Evolutionary conservation across 129 eudicot genomes (phyloP).

Genomic region (Centella asiatica): DNA sequence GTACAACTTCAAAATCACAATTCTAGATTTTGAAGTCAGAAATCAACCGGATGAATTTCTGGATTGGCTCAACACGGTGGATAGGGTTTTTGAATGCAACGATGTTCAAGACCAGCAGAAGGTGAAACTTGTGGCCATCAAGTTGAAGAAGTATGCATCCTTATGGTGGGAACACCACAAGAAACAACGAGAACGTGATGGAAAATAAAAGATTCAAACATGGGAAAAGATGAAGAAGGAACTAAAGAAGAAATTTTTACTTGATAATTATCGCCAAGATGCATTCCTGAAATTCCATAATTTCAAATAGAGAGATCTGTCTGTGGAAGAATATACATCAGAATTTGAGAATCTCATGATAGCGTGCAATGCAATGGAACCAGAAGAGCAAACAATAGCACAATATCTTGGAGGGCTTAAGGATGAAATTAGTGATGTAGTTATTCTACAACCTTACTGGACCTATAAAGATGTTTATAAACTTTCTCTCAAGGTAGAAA

Average conservation of each 20-base stretch:
- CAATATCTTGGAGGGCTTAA: slow-evolving; percentile 6
- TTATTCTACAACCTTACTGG: slow-evolving; percentile 1
- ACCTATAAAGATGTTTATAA: slow-evolving; percentile 17
- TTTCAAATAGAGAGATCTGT: not conserved
- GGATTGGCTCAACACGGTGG: slow-evolving; percentile 16
- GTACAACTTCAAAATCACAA: slow-evolving; percentile 4
- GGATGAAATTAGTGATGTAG: not conserved
- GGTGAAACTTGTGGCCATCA: slow-evolving; percentile 21
- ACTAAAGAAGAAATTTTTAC: not conserved
- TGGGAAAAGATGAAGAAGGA: slow-evolving; percentile 9
- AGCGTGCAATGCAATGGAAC: not conserved
- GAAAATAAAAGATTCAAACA: not conserved
- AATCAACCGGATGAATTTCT: slow-evolving; percentile 19
- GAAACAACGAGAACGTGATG: not conserved
- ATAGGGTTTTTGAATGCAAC: slow-evolving; percentile 13
- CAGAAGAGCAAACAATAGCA: slow-evolving; percentile 12
- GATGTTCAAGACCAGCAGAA: slow-evolving; percentile 6
- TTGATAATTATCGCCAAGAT: not conserved
- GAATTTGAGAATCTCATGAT: slow-evolving; percentile 8
- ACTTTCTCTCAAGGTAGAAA: slow-evolving; percentile 14
- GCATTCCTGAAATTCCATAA: not conserved
- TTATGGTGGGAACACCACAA: slow-evolving; percentile 4
- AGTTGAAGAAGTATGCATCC: not conserved
- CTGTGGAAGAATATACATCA: slow-evolving; percentile 10
- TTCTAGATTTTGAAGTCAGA: slow-evolving; percentile 8